These are phyloP conservation scores for Adiantum capillusveneris DNA, from an alignment of 75 land plant species.

Conservation along the genomic window DNA sequence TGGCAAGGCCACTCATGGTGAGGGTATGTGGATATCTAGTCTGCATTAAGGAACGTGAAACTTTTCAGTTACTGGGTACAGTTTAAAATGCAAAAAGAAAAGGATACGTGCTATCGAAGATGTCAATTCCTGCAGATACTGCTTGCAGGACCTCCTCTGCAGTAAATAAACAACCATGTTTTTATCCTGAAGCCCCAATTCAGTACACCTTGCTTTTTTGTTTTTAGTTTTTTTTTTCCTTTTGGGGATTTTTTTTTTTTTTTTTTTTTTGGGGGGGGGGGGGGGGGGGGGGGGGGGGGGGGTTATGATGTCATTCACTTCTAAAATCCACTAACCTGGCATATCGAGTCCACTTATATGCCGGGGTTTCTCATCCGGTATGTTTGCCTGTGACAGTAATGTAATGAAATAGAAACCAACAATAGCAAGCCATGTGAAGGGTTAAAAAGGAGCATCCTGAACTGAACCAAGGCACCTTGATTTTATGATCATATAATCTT, in stretches of 20 bases:
- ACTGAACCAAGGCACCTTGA: no score
- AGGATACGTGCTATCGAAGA: conserved; percentile 82
- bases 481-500: not conserved
- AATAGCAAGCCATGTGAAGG: no score
- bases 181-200: not conserved
- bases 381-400: conserved; percentile 27
- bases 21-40: conserved; percentile 73
- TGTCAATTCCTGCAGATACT: conserved; percentile 77
- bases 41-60: not conserved
- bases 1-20: conserved; percentile 78
- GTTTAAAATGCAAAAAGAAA: not conserved
- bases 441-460: no score
- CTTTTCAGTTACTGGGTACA: not conserved
- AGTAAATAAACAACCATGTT: conserved; percentile 11
- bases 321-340: conserved; percentile 47
- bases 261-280: no score
- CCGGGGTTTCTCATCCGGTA: conserved; percentile 64
- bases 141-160: conserved; percentile 93
- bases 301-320: not conserved
- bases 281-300: no score
- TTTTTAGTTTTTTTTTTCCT: no score
- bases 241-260: no score
- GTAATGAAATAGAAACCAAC: no score
- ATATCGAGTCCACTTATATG: conserved; percentile 65
- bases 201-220: no score